phyloP scores from a whole-genome alignment of 1,284 basidiomycete species.

The Apiotrichum porosum region DNA sequence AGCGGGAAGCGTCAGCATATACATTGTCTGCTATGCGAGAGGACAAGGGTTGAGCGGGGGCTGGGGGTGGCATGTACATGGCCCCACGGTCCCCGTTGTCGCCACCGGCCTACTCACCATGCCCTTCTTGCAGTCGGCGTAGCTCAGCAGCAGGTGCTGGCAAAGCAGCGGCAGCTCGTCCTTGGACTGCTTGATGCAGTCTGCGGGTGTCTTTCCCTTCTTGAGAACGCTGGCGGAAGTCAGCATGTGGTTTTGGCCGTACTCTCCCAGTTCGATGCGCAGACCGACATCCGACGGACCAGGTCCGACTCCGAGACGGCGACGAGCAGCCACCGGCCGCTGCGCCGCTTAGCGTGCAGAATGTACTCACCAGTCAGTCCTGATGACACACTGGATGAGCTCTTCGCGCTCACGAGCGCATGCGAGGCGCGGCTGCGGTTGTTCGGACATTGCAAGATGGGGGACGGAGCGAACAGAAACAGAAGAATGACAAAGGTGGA shows the following conservation, averaged over 20 bases:
- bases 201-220: slow-evolving; percentile 35
- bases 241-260: neutral
- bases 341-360: too few species aligned
- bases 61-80: too few species aligned
- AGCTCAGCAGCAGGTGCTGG: slow-evolving; percentile 42
- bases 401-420: slow-evolving; percentile 42
- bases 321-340: too few species aligned
- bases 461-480: too few species aligned
- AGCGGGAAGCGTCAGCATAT: slow-evolving; percentile 2
- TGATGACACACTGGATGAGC: slow-evolving; percentile 41
- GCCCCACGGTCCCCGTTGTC: too few species aligned
- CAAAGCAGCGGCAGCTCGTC: slow-evolving; percentile 44
- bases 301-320: too few species aligned
- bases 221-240: slow-evolving; percentile 34
- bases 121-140: slow-evolving; percentile 47
- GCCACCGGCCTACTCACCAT: too few species aligned
- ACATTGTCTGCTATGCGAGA: too few species aligned
- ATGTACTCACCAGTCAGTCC: slow-evolving; percentile 43
- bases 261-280: neutral
- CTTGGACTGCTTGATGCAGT: slow-evolving; percentile 35
- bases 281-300: too few species aligned
- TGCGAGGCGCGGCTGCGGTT: slow-evolving; percentile 10
- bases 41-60: too few species aligned
- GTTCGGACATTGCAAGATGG: too few species aligned
- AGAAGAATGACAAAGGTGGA: slow-evolving; percentile 5